Evolutionary conservation across 805 yeast species (phyloP).

Genomic region (Cephaloascus fragrans): DNA sequence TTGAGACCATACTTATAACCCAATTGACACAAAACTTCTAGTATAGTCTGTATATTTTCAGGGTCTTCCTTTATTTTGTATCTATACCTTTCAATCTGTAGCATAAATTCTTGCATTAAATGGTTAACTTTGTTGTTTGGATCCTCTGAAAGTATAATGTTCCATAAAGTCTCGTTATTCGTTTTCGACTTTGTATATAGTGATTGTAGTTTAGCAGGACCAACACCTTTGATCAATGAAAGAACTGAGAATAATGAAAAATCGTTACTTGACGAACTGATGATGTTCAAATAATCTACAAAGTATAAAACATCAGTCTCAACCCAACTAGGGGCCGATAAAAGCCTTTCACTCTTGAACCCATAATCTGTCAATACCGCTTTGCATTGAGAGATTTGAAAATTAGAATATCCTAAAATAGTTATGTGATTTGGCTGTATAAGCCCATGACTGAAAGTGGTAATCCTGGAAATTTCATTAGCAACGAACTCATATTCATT

Average conservation of each 20-base stretch:
- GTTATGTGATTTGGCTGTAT: constrained; percentile 40
- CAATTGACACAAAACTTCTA: constrained; percentile 20
- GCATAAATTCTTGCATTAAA: constrained; percentile 5
- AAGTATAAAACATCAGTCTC: constrained; percentile 31
- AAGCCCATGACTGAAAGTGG: constrained; percentile 27
- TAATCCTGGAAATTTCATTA: constrained; percentile 32
- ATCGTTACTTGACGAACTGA: constrained; percentile 17
- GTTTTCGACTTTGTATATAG: constrained; percentile 8
- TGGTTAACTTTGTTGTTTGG: neutral
- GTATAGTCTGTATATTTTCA: constrained; percentile 23
- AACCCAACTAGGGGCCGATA: constrained; percentile 43
- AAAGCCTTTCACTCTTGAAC: constrained; percentile 30
- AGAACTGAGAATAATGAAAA: constrained; percentile 16
- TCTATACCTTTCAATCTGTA: constrained; percentile 8
- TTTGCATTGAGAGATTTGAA: constrained; percentile 29
- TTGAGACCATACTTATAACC: constrained; percentile 21
- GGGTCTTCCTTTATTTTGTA: constrained; percentile 10
- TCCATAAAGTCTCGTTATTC: constrained; percentile 12
- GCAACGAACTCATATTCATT: constrained; percentile 35
- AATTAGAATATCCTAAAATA: constrained; percentile 42
- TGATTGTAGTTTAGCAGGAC: constrained; percentile 3
- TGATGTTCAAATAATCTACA: constrained; percentile 37
- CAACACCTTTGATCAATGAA: constrained; percentile 8
- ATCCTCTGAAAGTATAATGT: constrained; percentile 1
- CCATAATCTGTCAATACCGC: constrained; percentile 28